A percentile compares a stretch with the other conserved stretches of the same genome.
Conservation (phyloP, 169 alveolate species). For the Amoebophrya sp. region DNA sequence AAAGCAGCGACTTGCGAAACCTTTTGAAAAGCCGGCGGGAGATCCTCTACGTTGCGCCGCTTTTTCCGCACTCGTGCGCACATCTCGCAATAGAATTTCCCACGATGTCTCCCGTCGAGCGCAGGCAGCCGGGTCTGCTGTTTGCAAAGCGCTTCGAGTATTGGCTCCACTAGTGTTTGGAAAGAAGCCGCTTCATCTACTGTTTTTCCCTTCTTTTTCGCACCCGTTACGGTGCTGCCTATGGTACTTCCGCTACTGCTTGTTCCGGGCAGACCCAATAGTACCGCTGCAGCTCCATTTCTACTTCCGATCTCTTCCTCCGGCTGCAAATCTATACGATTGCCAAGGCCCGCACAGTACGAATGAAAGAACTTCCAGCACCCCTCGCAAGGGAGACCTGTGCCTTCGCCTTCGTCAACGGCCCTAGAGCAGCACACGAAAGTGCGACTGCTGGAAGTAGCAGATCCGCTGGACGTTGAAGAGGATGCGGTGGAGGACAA, state of each 20-base stretch:
- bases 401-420: too few relatives aligned
- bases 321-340: not conserved
- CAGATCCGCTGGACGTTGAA: too few relatives aligned
- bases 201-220: too few relatives aligned
- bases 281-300: not conserved
- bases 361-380: not conserved
- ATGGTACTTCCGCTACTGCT: too few relatives aligned
- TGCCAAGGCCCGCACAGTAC: not conserved
- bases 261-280: too few relatives aligned
- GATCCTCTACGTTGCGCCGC: not conserved
- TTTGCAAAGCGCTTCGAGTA: not conserved
- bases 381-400: not conserved
- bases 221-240: too few relatives aligned
- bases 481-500: too few relatives aligned
- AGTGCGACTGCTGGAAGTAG: too few relatives aligned
- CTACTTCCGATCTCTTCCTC: not conserved
- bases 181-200: too few relatives aligned
- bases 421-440: too few relatives aligned
- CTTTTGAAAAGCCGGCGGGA: not conserved
- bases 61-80: not conserved
- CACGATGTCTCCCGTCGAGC: too few relatives aligned
- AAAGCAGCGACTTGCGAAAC: not conserved
- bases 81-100: not conserved
- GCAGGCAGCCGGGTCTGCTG: too few relatives aligned
- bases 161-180: not conserved